Percentiles rank a stretch among this genome's conserved stretches.
These are phyloP conservation scores for Candida orba DNA, from an alignment of 805 yeast genomes.

Conservation along the genomic window DNA sequence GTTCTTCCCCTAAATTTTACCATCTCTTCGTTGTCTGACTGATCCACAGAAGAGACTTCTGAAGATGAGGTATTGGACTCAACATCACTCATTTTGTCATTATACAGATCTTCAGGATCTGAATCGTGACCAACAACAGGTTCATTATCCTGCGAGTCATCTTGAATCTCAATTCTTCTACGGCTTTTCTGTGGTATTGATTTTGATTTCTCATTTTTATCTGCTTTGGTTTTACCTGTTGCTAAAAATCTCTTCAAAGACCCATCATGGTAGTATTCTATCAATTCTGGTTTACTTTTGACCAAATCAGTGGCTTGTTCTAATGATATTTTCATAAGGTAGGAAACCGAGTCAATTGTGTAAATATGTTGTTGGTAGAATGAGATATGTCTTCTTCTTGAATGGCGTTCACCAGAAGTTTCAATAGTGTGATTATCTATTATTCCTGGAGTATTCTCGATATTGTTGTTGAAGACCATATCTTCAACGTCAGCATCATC, in stretches of 20 bases:
- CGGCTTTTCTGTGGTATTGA: not conserved
- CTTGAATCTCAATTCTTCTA: not conserved
- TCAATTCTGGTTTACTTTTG: conserved; percentile 16
- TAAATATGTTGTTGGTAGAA: conserved; percentile 22
- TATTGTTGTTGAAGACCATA: not conserved
- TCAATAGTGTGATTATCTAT: no score
- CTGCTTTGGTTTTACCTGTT: not conserved
- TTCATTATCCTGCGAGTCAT: not conserved
- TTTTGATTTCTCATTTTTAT: not conserved
- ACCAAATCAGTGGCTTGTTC: conserved; percentile 19
- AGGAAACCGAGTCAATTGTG: conserved; percentile 20
- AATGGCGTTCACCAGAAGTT: conserved; percentile 1
- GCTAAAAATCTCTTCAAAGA: conserved; percentile 12
- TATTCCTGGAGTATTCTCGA: no score
- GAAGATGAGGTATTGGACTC: not conserved
- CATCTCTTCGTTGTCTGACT: not conserved
- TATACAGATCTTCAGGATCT: not conserved
- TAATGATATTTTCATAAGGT: conserved; percentile 11
- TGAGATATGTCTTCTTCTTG: conserved; percentile 15
- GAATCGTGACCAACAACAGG: not conserved
- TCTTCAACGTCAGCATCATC: not conserved
- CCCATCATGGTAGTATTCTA: conserved; percentile 24
- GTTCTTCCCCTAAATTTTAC: conserved; percentile 15
- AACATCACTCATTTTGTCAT: not conserved
- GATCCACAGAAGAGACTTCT: not conserved